phyloP scores from a whole-genome alignment of 305 asterid genomes.

The Fraxinus xanthoxyloides region DNA sequence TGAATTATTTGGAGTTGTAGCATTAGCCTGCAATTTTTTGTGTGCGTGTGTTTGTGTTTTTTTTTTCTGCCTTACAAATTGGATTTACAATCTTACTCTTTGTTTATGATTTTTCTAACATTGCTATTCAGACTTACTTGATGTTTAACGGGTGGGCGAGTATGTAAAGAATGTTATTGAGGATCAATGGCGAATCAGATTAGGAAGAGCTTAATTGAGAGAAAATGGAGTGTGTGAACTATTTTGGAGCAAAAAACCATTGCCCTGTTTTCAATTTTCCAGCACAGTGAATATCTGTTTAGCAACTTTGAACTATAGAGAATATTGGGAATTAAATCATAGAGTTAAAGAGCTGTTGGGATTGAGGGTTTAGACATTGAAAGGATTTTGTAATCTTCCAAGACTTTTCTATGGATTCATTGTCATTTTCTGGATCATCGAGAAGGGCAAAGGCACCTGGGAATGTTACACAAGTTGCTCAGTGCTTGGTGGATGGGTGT shows the following conservation, averaged over 20 bases:
- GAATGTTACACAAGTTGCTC: conserved; percentile 30
- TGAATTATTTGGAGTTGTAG: background rate
- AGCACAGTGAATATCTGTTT: background rate
- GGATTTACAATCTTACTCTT: background rate
- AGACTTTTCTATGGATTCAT: background rate
- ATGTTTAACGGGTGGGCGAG: background rate
- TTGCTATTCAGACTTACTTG: background rate
- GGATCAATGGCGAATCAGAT: background rate
- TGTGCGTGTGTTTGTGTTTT: background rate
- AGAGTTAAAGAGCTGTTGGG: background rate
- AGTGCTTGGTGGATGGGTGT: conserved; percentile 49
- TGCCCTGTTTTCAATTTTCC: background rate
- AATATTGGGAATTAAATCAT: background rate
- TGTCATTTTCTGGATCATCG: background rate
- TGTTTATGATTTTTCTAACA: background rate
- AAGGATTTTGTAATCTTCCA: background rate
- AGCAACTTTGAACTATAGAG: background rate
- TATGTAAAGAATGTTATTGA: background rate
- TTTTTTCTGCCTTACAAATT: background rate
- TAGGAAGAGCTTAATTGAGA: background rate
- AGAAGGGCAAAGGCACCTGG: conserved; percentile 37
- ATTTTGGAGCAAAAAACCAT: background rate
- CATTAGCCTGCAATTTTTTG: background rate
- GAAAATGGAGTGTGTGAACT: background rate
- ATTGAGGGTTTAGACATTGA: background rate